Evolutionary conservation across 305 asterid species (phyloP), one percentile per base, ranked within the genome.

Genomic region (Plantago coronopus): DNA sequence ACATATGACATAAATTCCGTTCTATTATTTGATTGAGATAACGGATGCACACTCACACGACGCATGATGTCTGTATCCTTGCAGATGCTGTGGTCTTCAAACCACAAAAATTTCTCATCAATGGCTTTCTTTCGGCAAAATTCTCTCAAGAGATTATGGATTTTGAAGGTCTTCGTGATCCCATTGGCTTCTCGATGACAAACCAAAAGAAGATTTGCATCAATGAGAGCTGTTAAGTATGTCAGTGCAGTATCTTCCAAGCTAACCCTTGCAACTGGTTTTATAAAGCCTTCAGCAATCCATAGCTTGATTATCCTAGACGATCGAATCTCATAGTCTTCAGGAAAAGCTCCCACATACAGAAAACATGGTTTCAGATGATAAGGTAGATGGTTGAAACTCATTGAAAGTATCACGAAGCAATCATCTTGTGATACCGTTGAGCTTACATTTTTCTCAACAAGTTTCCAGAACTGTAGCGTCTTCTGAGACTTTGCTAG

Each of bases 241-340:
- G 18, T 25, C 14, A 29, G 37, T 17, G 55, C 69, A 18, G 15
- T n/a, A 4, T 40, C 54, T 27, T 64, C 62, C 61, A 51, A 19
- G 15, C n/a, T 31, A 7, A 4, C 43, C 1, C 4, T 5, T 3
- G 4, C 14, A 11, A 9, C 7, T 44, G 17, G 37, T 44, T 54
- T 56, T 16, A 67, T 16, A 23, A 53, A 42, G 15, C 63, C 67
- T 40, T 68, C 72, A 1, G 72, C 72, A 43, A 29, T 46, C 72
- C 72, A 68, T 5, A 68, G 14, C 15, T 45, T 50, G 16, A 61
- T 54, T 15, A 68, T 9, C 21, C 22, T 53, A 0, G 57, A 44
- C 14, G 42, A 47, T 2, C 21, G 27, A 48, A 68, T 61, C 23
- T 29, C 44, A 18, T 15, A 31, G 14, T 15, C 49, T 27, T 59